Conservation (phyloP, 768 basidiomycete species). For the Auriscalpium microsporum region DNA sequence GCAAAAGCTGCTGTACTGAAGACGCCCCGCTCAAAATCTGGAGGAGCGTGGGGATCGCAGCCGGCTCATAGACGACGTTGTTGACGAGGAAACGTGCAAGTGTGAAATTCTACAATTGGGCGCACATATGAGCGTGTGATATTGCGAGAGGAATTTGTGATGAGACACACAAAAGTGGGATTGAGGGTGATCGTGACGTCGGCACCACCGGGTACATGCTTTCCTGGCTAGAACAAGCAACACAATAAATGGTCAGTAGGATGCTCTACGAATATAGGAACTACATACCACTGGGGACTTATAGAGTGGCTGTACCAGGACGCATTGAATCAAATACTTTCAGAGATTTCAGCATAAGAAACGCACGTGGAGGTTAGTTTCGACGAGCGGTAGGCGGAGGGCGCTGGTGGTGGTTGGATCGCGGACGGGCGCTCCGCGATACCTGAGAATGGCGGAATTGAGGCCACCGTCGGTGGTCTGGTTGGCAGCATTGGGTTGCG, state of each 20-base stretch:
- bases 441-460: slow-evolving; percentile 34
- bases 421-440: slow-evolving; percentile 24
- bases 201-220: neutral
- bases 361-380: neutral
- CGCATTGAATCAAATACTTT: neutral
- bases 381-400: neutral
- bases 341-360: neutral
- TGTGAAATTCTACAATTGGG: neutral
- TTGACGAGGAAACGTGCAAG: slow-evolving; percentile 4
- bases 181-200: neutral
- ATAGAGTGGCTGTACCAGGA: neutral
- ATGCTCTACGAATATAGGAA: neutral
- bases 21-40: slow-evolving; percentile 35
- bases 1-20: slow-evolving; percentile 28
- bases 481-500: neutral
- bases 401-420: slow-evolving; percentile 27
- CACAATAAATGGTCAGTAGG: neutral
- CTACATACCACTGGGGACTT: neutral
- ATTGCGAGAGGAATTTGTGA: neutral
- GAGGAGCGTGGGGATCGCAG: slow-evolving; percentile 35
- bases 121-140: neutral
- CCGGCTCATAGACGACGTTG: slow-evolving; percentile 17
- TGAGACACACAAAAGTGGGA: neutral
- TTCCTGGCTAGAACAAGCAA: neutral
- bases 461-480: neutral